Base-by-base conservation (phyloP, 805 yeast genomes). In the Wickerhamomyces queroliae region DNA sequence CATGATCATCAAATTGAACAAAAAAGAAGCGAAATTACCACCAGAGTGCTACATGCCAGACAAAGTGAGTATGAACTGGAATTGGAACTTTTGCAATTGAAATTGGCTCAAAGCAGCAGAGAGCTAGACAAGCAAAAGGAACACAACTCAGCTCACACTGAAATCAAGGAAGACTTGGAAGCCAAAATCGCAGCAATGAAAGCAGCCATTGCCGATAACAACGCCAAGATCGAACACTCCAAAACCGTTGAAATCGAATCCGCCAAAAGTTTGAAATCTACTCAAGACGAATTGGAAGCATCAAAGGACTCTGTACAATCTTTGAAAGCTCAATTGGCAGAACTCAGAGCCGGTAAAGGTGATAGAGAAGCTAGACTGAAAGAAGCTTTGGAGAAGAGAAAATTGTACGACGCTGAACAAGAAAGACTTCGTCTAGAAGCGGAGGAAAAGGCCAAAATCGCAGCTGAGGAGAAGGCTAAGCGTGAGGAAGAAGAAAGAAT, bases 401-500 rank as follows among this genome's bases (percentile, higher is more conserved):
- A 45, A n/a, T 38, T 16, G 0, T 54, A 43, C 29, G 59, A 48
- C 12, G 47, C 35, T 12, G 50, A 47, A 21, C 42, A 47, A 31
- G 50, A 42, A 16, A 38, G 39, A 31, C 18, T 40, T 17, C 42
- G 44, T 15, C 29, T 33, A 9, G 48, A 45, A 31, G 45, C 43
- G 9, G 47, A 47, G 36, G 45, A 42, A 31, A 41, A 25, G n/a
- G 38, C 42, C 21, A 43, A 48, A 23, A 31, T 36, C 19, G 48
- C 39, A 42, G 44, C 25, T 20, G 45, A 42, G 18, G 42, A 41
- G 19, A 29, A 35, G 15, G 35, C 26, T 15, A 34, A 30, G 12
- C 37, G 29, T 16, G 44, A 45, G 21, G 44, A 38, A 21, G 49
- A 34, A 18, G 40, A 45, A 23, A 91, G 91, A 23, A 83, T 83